Conservation (phyloP, 1,284 basidiomycete species). For the Psilocybe mexicana region DNA sequence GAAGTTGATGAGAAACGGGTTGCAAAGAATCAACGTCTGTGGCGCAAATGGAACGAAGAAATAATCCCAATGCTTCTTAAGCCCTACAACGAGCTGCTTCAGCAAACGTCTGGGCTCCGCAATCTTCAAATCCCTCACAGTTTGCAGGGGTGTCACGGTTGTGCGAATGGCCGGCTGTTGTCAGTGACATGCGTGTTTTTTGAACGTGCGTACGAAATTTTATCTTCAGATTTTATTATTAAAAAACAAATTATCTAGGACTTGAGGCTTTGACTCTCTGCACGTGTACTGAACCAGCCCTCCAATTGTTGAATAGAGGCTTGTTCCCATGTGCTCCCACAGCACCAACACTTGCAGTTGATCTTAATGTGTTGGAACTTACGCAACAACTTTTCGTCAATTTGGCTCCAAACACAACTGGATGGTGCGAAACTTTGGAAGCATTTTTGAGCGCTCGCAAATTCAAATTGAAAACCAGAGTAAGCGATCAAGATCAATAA, state of each 20-base stretch:
- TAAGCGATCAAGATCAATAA: slow-evolving; percentile 1
- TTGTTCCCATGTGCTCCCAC: slow-evolving; percentile 26
- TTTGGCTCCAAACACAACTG: slow-evolving; percentile 25
- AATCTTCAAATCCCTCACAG: background rate
- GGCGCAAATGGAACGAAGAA: slow-evolving; percentile 4
- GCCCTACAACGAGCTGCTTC: slow-evolving; percentile 6
- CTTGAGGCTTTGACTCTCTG: slow-evolving; percentile 15
- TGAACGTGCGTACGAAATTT: slow-evolving; percentile 5
- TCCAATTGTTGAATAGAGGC: slow-evolving; percentile 21
- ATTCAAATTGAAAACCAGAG: slow-evolving; percentile 13
- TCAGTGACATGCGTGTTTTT: slow-evolving; percentile 12
- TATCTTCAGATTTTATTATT: background rate
- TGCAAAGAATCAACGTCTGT: slow-evolving; percentile 10
- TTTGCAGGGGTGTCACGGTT: background rate
- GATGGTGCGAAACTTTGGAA: slow-evolving; percentile 24
- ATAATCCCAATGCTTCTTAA: slow-evolving; percentile 8
- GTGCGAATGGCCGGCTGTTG: background rate
- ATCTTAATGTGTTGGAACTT: slow-evolving; percentile 25
- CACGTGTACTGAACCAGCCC: slow-evolving; percentile 19
- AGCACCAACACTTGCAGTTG: slow-evolving; percentile 24
- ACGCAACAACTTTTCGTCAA: slow-evolving; percentile 20
- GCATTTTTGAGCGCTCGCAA: slow-evolving; percentile 15
- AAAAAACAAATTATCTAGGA: background rate
- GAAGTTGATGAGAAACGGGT: background rate
- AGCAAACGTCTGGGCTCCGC: slow-evolving; percentile 4